Base-by-base conservation (phyloP, 2,329 filamentous ascomycete genomes). In the Colletotrichum tabaci region DNA sequence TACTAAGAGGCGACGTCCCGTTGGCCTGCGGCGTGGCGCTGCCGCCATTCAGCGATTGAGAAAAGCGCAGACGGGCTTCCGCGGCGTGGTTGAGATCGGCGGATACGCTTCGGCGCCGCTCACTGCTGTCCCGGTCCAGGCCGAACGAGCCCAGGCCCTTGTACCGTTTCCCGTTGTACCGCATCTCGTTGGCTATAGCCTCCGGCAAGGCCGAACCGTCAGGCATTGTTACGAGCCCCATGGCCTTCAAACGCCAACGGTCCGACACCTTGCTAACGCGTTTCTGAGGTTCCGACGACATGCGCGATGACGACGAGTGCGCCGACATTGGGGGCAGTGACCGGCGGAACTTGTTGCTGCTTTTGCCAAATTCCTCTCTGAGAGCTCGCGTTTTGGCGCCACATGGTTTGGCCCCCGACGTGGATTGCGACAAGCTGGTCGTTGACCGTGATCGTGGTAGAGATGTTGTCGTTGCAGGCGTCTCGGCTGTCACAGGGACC, bases 141-240 rank as follows among this genome's bases (percentile, higher is more conserved):
- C 82, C 82, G 46, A 81, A 84, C 67, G 79, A 77, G 23, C 84
- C 82, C 2, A 83, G 72, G 3, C 81, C 81, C 1, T 79, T 75
- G 65, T 81, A 83, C 8, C 81, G 80, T 72, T 82, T 84, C 35
- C 82, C 82, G 56, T 83, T 81, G 65, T 80, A 79, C 50, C 84
- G 76, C 74, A 86, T 83, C 35, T 87, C 84, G 46, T 83, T 75
- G 15, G 85, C 86, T 50, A 90, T 80, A 3, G 82, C 82, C 73
- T 89, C 87, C 7, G 87, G 87, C 3, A 88, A 75, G 72, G 86
- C 87, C 58, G 86, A 84, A n/a, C 87, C 84, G 72, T 89, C 84
- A 5, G 85, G 83, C 83, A 88, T 84, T 72, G 84, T 85, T 3
- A 88, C 85, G 21, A 89, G 82, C 12, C 84, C 85, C 84, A 86